Conservation (phyloP, 768 basidiomycete genomes). For the Boletus sensibilis region DNA sequence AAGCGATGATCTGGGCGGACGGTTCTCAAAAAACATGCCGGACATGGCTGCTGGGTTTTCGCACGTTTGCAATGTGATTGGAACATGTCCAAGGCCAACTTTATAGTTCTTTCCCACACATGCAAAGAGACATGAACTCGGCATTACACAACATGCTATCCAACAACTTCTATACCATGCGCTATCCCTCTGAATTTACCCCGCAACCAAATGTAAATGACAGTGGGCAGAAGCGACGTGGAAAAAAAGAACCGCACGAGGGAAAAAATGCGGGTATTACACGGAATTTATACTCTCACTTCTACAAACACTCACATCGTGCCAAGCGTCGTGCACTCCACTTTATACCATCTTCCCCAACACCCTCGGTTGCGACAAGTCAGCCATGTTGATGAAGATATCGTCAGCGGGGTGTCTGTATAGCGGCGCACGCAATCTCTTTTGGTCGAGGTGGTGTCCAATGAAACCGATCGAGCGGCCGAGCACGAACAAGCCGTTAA, state of each 20-base stretch:
- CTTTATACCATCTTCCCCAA: constrained; percentile 43
- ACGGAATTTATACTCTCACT: constrained; percentile 13
- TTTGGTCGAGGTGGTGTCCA: constrained; percentile 95
- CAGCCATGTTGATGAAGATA: constrained; percentile 94
- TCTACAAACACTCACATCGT: background rate
- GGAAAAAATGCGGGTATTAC: constrained; percentile 20
- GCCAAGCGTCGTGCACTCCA: background rate
- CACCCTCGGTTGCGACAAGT: constrained; percentile 79
- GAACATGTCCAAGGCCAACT: too few species aligned
- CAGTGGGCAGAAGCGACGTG: background rate
- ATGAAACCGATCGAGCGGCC: constrained; percentile 98
- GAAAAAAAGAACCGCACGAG: background rate
- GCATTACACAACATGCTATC: background rate
- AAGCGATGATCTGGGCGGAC: too few species aligned
- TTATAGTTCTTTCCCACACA: too few species aligned
- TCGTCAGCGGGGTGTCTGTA: constrained; percentile 96
- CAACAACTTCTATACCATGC: background rate
- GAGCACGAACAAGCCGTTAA: constrained; percentile 96
- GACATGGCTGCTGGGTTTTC: too few species aligned
- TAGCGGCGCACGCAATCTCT: constrained; percentile 86
- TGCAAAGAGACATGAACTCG: background rate
- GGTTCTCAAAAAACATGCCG: too few species aligned
- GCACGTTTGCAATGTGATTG: too few species aligned
- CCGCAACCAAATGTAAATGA: background rate
- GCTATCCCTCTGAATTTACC: background rate